Percentiles rank a stretch among this genome's conserved stretches.
Evolutionary conservation across 768 basidiomycete genomes (phyloP).

Genomic region (Coprinopsis cinerea): DNA sequence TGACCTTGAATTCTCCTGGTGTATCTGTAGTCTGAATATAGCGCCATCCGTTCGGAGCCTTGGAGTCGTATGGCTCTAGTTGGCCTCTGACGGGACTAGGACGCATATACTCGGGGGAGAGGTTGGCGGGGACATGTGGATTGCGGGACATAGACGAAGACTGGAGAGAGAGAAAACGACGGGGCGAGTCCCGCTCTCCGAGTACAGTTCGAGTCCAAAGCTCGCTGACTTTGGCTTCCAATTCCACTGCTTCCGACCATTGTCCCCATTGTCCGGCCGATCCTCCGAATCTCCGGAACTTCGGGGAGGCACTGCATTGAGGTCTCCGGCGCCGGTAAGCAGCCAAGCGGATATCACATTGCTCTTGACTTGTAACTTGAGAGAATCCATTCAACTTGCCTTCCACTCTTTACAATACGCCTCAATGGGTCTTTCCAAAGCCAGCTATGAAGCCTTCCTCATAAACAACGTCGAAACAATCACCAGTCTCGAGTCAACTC

Average conservation of each 20-base stretch:
- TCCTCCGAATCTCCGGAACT: not conserved
- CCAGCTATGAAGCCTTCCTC: conserved; percentile 78
- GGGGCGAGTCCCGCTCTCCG: too few relatives aligned
- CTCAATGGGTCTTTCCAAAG: conserved; percentile 57
- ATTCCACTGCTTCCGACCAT: conserved; percentile 5
- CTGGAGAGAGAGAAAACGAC: conserved; percentile 6
- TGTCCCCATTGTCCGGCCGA: not conserved
- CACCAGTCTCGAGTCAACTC: conserved; percentile 79
- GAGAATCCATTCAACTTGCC: not conserved
- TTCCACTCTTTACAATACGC: conserved; percentile 7
- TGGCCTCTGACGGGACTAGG: conserved; percentile 69
- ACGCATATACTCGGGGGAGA: conserved; percentile 48
- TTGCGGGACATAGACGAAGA: conserved; percentile 22
- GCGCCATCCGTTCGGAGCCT: conserved; percentile 53
- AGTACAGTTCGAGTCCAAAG: not conserved
- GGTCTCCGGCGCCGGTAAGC: conserved; percentile 7
- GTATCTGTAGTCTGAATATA: conserved; percentile 76
- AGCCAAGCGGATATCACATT: conserved; percentile 7
- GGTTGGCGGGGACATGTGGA: conserved; percentile 8
- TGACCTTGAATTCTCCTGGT: conserved; percentile 66
- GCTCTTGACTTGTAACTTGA: not conserved
- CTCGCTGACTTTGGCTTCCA: not conserved
- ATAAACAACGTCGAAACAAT: conserved; percentile 83
- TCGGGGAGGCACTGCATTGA: conserved; percentile 5
- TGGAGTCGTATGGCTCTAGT: conserved; percentile 60